Evolutionary conservation across 2,329 filamentous ascomycete genomes (phyloP).

Genomic region (Chaetomium olivaceum): DNA sequence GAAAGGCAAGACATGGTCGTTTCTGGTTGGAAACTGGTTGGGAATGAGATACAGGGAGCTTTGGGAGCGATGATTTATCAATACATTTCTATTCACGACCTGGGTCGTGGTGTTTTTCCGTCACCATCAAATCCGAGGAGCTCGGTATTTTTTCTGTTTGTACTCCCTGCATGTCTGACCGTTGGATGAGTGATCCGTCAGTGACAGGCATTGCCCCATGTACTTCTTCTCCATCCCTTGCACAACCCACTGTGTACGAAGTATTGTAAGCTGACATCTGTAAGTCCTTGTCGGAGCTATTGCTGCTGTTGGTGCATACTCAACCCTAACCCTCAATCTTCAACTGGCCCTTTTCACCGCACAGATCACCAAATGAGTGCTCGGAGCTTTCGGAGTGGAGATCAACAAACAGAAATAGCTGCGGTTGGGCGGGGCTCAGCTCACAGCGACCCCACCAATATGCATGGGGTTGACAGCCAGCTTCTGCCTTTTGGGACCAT

Average conservation of each 20-base stretch:
- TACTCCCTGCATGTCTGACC: not conserved
- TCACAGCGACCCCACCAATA: conserved; percentile 8
- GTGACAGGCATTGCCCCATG: not conserved
- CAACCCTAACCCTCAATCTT: not conserved
- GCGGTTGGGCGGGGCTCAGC: conserved; percentile 2
- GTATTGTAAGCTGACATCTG: not conserved
- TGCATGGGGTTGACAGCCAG: conserved; percentile 9
- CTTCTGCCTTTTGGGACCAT: not conserved
- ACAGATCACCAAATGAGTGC: conserved; percentile 6
- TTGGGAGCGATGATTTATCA: not conserved
- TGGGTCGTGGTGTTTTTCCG: not conserved
- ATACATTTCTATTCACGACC: conserved; percentile 2
- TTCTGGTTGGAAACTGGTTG: not conserved
- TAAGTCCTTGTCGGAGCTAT: too few relatives aligned
- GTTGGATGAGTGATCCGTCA: not conserved
- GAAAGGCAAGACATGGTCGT: not conserved
- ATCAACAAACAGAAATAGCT: not conserved
- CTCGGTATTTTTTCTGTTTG: not conserved
- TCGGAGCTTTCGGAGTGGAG: not conserved
- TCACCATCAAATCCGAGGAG: not conserved
- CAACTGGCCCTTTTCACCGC: not conserved
- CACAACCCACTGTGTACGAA: not conserved
- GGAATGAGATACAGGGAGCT: not conserved
- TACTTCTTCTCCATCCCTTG: not conserved
- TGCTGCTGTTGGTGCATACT: not conserved